Conservation (phyloP, 176 grass and related monocot genomes). For the Eleusine indica region DNA sequence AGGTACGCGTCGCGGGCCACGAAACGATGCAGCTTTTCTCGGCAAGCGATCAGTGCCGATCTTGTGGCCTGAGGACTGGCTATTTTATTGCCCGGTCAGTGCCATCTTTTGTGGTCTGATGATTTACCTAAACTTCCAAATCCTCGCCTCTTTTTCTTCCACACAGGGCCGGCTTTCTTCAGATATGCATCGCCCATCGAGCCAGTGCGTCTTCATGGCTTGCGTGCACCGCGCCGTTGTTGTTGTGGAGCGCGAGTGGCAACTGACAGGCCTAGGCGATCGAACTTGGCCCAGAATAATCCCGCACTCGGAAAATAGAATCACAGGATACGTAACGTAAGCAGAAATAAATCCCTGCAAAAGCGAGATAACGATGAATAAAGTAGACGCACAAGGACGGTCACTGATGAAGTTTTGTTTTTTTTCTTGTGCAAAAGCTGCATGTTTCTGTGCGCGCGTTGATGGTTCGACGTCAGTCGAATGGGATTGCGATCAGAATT, state of each 20-base stretch:
- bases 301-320: neutral
- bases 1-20: slow-evolving; percentile 2
- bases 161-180: neutral
- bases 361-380: neutral
- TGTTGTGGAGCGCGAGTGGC: neutral
- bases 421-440: neutral
- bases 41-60: neutral
- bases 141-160: neutral
- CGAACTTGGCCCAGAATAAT: neutral
- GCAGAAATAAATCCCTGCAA: neutral
- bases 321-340: neutral
- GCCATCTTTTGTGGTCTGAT: no score
- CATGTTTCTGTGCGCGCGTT: neutral
- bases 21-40: neutral
- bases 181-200: neutral
- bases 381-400: neutral
- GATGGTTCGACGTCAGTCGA: neutral
- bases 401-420: neutral
- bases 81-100: neutral
- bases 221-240: neutral
- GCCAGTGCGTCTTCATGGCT: slow-evolving; percentile 3
- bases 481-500: neutral
- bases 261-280: neutral
- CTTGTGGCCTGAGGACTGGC: neutral
- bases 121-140: neutral